Base-by-base conservation (phyloP, 225 moss, liverwort and hornwort species). In the Lunularia cruciata region DNA sequence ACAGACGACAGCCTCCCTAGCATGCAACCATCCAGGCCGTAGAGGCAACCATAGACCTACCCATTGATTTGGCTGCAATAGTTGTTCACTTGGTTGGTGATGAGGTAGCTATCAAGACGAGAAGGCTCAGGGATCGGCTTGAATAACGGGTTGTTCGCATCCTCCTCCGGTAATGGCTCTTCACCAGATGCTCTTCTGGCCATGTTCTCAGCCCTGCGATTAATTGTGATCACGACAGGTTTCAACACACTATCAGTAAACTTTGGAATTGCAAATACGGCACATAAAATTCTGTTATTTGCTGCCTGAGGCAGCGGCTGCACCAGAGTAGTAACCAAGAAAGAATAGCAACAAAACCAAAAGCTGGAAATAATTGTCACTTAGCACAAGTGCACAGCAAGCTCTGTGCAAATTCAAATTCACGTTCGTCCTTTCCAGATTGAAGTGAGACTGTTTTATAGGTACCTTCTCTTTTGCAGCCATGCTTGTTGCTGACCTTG, bases 1-100 rank as follows among this genome's bases (percentile, higher is more conserved):
- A 26, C 20, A 53, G 59, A 2, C 28, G 9, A 6, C 28, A 27
- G 34, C 10, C 19, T 16, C 16, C 13, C 10, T 30, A 11, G 12
- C 3, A 16, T 22, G 27, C 3, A 57, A n/a, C n/a, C 56, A n/a
- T n/a, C n/a, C n/a, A n/a, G n/a, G n/a, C n/a, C n/a, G n/a, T n/a
- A n/a, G n/a, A n/a, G n/a, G n/a, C n/a, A n/a, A n/a, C n/a, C n/a
- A n/a, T n/a, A n/a, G 25, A 23, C 74, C 9, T 75, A 96, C 96
- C 96, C 90, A 55, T 98, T 98, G 70, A 98, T 89, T 79, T 98
- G 92, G 77, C 85, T 82, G 68, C 92, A 98, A 66, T 98, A 98
- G 69, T 91, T 92, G n/a, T 88, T 83, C 39, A 98, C 87, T 82
- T 92, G 92, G 66, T 98, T 98, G 31, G 92, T 98, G 69, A 98